Evolutionary conservation across 2,329 filamentous ascomycete species (phyloP), one percentile per base, ranked within the genome.

Genomic region (Aspergillus novoparasiticus): DNA sequence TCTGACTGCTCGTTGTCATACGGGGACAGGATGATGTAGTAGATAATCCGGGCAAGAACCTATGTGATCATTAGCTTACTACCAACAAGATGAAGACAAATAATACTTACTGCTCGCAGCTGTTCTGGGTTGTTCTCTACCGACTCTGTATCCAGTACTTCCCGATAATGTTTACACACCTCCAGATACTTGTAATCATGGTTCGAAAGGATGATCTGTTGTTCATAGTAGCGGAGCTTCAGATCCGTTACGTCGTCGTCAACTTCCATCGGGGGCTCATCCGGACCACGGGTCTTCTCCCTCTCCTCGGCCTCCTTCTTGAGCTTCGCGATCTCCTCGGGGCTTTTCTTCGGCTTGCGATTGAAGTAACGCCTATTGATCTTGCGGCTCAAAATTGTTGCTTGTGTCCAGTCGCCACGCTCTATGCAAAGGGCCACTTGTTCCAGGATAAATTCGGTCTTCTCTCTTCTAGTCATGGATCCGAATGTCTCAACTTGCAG

Each of bases 1-100:
- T 99, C 95, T 71, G 94, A 95, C 79, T 99, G 95, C 79, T 99
- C 95, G 80, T 99, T 99, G 83, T 99, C 94, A 80, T 98, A 93
- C 9, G 95, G 94, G 9, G 95, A 92, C 58, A 99, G 90, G 69
- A 98, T 95, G 77, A 97, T 89, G 80, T 96, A 99, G 86, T 96
- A 98, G 80, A 98, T 94, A 77, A 98, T 93, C 74, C 95, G 89
- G 82, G 97, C 93, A 50, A 99, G 87, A 21, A 93, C 88, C 93
- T 96, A 66, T n/a, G 21, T n/a, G 21, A 23, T 55, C 21, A 23
- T 64, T 46, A 69, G 66, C 64, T 30, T 43, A 19, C 57, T 36
- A 66, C 64, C 9, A 60, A 55, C 21, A 50, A 50, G n/a, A 30
- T 30, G 6, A 28, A 5, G 46, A 12, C n/a, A 43, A 48, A 41